Base-by-base conservation (phyloP, 1,284 basidiomycete species). In the Pseudozyma sp. region DNA sequence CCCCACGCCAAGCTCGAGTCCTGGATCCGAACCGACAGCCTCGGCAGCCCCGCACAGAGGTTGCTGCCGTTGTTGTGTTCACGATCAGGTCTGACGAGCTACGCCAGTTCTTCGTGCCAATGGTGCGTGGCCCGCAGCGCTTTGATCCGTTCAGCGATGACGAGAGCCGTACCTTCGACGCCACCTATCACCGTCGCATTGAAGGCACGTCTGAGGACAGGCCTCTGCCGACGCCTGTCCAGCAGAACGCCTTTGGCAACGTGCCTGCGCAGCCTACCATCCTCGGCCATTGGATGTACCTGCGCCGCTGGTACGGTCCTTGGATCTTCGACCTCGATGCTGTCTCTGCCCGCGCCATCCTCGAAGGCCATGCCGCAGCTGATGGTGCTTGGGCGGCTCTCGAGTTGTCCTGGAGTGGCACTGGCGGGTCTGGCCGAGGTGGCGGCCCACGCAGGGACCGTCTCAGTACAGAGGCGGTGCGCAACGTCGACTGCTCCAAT, bases 241-340 rank as follows among this genome's bases (percentile, higher is more conserved):
- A 19, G 43, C 43, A 24, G 8, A 13, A 19, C 19, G 17, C 43
- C n/a, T 44, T 44, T 44, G 43, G 8, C 17, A 29, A 6, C 19
- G 43, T 29, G 5, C 17, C 43, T 9, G 17, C 43, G 7, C 19
- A 19, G 43, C 43, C 7, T 19, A 44, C 5, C 19, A 14, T 24
- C 17, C 19, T 29, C 17, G 43, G 8, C 10, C 9, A 35, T 5
- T 54, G 53, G 53, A 54, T 46, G 43, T 54, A 54, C 53, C 3
- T 46, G 31, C 53, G 53, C 13, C 47, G 55, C 17, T 50, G 45
- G 55, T 50, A 57, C 24, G 46, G 47, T 7, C 37, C 45, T 24
- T 57, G 55, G 55, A 57, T 57, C 37, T 37, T 39, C 37, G 45
- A 49, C 39, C 55, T 57, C 7, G 55, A 57, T n/a, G 55, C 47